Conservation (phyloP, 2,329 filamentous ascomycete genomes). For the Westerdykella ornata region DNA sequence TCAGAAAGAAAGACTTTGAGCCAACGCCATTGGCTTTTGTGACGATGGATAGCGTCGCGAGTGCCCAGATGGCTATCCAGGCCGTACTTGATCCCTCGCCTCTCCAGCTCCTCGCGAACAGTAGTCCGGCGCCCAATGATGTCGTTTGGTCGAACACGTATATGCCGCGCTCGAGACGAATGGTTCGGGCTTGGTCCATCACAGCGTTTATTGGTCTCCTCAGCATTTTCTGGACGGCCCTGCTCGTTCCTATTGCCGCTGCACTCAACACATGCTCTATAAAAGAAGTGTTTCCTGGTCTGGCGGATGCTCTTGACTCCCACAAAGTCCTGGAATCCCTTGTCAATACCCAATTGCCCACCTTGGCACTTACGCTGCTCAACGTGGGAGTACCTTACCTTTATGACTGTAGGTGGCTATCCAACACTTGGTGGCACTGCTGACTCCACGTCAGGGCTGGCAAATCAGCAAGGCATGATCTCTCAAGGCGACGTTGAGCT, state of each 20-base stretch:
- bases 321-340: conserved; percentile 68
- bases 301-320: conserved; percentile 60
- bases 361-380: conserved; percentile 74
- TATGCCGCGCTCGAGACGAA: conserved; percentile 63
- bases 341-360: conserved; percentile 82
- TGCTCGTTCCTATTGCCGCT: conserved; percentile 71
- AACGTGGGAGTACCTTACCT: conserved; percentile 88
- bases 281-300: conserved; percentile 59
- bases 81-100: conserved; percentile 88
- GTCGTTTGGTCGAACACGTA: conserved; percentile 97
- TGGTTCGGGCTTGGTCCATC: conserved; percentile 73
- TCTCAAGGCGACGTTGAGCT: conserved; percentile 92
- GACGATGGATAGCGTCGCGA: conserved; percentile 92
- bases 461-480: conserved; percentile 87
- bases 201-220: conserved; percentile 76
- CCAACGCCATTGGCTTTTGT: conserved; percentile 86
- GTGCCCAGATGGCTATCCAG: conserved; percentile 91
- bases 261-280: conserved; percentile 78
- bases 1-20: conserved; percentile 68
- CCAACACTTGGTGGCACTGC: background rate
- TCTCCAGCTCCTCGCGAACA: conserved; percentile 73
- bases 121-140: conserved; percentile 81
- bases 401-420: conserved; percentile 65
- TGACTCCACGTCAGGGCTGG: conserved; percentile 51
- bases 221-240: conserved; percentile 80